These are phyloP conservation scores for Melanomma pulvis-pyrius DNA, from an alignment of 495 filamentous ascomycete genomes.

Conservation along the genomic window DNA sequence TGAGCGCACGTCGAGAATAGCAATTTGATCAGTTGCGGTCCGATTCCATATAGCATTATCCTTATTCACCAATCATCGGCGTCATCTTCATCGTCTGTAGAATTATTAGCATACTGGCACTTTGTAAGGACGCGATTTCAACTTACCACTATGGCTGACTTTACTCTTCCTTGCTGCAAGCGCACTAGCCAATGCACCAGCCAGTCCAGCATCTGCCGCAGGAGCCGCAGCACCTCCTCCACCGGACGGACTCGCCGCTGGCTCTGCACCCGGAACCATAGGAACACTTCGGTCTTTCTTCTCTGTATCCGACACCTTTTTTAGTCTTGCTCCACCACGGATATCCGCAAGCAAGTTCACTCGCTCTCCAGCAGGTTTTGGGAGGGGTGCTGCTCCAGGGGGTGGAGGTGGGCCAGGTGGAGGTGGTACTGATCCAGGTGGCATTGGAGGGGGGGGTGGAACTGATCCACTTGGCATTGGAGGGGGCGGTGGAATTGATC, in stretches of 20 bases:
- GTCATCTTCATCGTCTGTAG: slow-evolving; percentile 41
- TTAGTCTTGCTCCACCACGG: slow-evolving; percentile 67
- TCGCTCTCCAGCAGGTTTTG: slow-evolving; percentile 55
- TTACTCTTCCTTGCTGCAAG: slow-evolving; percentile 84
- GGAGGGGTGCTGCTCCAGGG: slow-evolving; percentile 63
- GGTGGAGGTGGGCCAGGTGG: slow-evolving; percentile 63
- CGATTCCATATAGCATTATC: not conserved
- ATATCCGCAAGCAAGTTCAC: slow-evolving; percentile 81
- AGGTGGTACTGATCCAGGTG: slow-evolving; percentile 52
- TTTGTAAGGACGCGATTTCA: not conserved
- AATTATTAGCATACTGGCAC: slow-evolving; percentile 8
- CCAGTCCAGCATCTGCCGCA: slow-evolving; percentile 66
- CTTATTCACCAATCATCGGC: slow-evolving; percentile 40
- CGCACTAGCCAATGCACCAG: slow-evolving; percentile 78
- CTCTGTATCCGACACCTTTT: slow-evolving; percentile 76
- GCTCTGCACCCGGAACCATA: slow-evolving; percentile 56
- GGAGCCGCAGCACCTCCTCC: slow-evolving; percentile 54
- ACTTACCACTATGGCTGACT: slow-evolving; percentile 89
- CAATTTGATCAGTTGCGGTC: not conserved
- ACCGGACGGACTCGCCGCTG: slow-evolving; percentile 34
- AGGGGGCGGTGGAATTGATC: slow-evolving; percentile 41
- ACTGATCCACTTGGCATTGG: slow-evolving; percentile 26
- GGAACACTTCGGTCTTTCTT: slow-evolving; percentile 82
- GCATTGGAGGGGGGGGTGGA: slow-evolving; percentile 47
- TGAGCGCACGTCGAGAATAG: not conserved